These are phyloP conservation scores for Phaffia australis DNA, from an alignment of 768 basidiomycete species.

Conservation along the genomic window DNA sequence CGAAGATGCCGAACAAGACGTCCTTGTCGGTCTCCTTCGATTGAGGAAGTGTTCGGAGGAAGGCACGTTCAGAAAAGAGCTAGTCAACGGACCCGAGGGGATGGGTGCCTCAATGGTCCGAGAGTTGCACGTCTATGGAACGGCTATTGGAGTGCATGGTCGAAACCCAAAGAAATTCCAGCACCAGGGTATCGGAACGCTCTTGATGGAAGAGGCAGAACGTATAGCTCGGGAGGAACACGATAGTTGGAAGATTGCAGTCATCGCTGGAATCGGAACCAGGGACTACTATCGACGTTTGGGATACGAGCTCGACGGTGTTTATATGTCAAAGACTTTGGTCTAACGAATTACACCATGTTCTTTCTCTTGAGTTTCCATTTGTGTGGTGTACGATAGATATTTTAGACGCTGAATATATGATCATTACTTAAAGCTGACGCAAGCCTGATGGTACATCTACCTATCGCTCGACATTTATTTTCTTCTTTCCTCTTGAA, in stretches of 20 bases:
- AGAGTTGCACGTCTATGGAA: constrained; percentile 86
- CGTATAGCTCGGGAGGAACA: constrained; percentile 95
- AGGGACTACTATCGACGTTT: constrained; percentile 91
- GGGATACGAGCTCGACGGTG: constrained; percentile 88
- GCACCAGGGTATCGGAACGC: constrained; percentile 89
- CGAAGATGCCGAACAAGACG: constrained; percentile 94
- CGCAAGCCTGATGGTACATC: too few species aligned
- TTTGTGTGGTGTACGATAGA: too few species aligned
- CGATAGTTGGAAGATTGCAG: constrained; percentile 87
- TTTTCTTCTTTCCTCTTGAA: too few species aligned
- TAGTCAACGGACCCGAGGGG: constrained; percentile 57
- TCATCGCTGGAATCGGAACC: constrained; percentile 94
- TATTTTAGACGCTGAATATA: too few species aligned
- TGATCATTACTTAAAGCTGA: too few species aligned
- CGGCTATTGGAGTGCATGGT: constrained; percentile 92
- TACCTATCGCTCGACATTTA: too few species aligned
- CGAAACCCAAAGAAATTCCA: constrained; percentile 98
- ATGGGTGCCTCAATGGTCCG: constrained; percentile 85
- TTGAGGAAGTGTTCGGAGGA: constrained; percentile 93
- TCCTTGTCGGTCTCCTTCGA: constrained; percentile 83
- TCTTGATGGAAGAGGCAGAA: constrained; percentile 98
- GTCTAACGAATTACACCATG: constrained; percentile 17
- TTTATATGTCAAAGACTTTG: constrained; percentile 83
- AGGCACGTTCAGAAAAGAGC: constrained; percentile 89
- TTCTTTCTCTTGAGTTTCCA: neutral